Percentiles rank a stretch among this genome's conserved stretches.
These are phyloP conservation scores for Penicillium crystallinum DNA, from an alignment of 495 filamentous ascomycete species.

Conservation along the genomic window DNA sequence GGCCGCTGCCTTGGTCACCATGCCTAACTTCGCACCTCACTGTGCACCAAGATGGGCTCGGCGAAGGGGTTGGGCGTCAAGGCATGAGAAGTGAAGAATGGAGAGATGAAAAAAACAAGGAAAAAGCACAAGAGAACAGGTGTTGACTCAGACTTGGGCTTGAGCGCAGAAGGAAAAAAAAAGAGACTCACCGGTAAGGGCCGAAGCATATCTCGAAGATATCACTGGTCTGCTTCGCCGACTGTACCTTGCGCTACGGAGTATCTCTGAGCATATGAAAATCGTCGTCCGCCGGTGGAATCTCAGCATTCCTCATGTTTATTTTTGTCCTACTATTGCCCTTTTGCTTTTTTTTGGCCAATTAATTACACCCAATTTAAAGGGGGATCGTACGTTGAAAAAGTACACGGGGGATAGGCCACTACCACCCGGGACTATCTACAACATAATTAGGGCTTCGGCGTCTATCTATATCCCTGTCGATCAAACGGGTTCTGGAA, in stretches of 20 bases:
- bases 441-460: not conserved
- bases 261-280: constrained; percentile 20
- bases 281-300: not conserved
- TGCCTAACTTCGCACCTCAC: constrained; percentile 27
- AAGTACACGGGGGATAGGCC: no score
- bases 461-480: not conserved
- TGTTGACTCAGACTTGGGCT: not conserved
- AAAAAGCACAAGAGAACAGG: not conserved
- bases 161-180: constrained; percentile 1
- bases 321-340: not conserved
- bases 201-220: constrained; percentile 11
- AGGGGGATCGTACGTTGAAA: no score
- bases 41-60: constrained; percentile 10
- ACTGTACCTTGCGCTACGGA: constrained; percentile 22
- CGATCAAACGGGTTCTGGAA: not conserved
- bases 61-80: constrained; percentile 4
- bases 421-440: not conserved
- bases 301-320: not conserved
- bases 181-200: constrained; percentile 17
- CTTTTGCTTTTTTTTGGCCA: not conserved
- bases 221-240: constrained; percentile 28
- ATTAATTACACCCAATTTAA: no score
- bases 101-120: not conserved
- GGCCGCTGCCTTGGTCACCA: constrained; percentile 34
- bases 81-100: constrained; percentile 11